Evolutionary conservation across 2,329 filamentous ascomycete genomes (phyloP).

Genomic region (Aspergillus sp.): DNA sequence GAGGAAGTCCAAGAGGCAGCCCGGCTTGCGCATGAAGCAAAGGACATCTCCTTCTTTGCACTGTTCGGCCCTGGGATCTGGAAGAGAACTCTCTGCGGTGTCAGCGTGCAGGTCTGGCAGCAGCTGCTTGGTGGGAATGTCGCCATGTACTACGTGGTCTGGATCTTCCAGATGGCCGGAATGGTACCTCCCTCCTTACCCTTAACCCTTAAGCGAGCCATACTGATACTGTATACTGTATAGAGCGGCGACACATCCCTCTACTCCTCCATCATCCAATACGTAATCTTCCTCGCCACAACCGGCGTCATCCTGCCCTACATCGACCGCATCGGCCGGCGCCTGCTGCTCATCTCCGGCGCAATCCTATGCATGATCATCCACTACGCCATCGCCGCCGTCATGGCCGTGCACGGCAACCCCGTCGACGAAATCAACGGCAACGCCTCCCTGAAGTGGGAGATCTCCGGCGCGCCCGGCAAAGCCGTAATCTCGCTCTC

Average conservation of each 20-base stretch:
- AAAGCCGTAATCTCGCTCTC: slow-evolving; percentile 65
- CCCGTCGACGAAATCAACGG: slow-evolving; percentile 46
- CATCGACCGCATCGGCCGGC: slow-evolving; percentile 52
- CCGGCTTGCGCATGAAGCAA: slow-evolving; percentile 30
- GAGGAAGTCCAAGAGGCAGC: slow-evolving; percentile 38
- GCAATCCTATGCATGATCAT: slow-evolving; percentile 47
- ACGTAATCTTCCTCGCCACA: slow-evolving; percentile 57
- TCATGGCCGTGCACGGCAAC: slow-evolving; percentile 52
- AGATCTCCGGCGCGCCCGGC: slow-evolving; percentile 50
- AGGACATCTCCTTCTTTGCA: slow-evolving; percentile 35
- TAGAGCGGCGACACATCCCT: slow-evolving; percentile 43
- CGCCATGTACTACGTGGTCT: slow-evolving; percentile 61
- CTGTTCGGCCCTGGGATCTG: slow-evolving; percentile 52
- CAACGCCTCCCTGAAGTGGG: slow-evolving; percentile 48
- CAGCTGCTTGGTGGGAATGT: slow-evolving; percentile 59
- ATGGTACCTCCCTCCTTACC: slow-evolving; percentile 33
- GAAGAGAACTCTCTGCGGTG: slow-evolving; percentile 53
- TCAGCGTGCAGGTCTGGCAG: slow-evolving; percentile 58
- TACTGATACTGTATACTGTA: too few relatives aligned
- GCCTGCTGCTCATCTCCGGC: slow-evolving; percentile 49
- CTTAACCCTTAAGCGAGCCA: not conserved
- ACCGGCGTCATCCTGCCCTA: slow-evolving; percentile 52
- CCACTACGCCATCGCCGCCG: slow-evolving; percentile 56
- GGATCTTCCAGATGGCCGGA: slow-evolving; percentile 61
- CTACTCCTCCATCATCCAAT: slow-evolving; percentile 57